These are phyloP conservation scores for Aspergillus cavernicola DNA, from an alignment of 495 filamentous ascomycete genomes.

Conservation along the genomic window DNA sequence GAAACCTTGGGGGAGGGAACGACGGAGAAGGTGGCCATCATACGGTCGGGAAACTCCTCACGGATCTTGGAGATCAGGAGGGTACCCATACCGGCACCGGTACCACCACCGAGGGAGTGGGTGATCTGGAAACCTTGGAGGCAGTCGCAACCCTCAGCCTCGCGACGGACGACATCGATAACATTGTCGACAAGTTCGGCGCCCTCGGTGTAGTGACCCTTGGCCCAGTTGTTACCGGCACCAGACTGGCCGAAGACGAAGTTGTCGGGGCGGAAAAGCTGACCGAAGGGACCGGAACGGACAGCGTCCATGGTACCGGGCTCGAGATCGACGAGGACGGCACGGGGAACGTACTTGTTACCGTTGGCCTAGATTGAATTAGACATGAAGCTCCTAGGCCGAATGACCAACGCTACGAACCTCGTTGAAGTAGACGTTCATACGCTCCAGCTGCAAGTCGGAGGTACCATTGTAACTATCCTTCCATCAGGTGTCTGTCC, in stretches of 20 bases:
- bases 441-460: constrained; percentile 98
- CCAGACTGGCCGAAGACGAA: constrained; percentile 99
- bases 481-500: constrained; percentile 28
- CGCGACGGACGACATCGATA: constrained; percentile 96
- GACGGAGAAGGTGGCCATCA: constrained; percentile 99
- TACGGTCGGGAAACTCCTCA: constrained; percentile 99
- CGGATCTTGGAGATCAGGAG: constrained; percentile 99
- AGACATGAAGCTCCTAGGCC: constrained; percentile 3
- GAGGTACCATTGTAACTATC: constrained; percentile 92
- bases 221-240: constrained; percentile 99
- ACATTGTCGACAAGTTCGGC: constrained; percentile 98
- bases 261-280: constrained; percentile 99
- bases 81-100: constrained; percentile 99
- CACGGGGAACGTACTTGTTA: constrained; percentile 99
- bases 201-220: constrained; percentile 99
- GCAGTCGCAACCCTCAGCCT: constrained; percentile 99
- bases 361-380: constrained; percentile 65
- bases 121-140: constrained; percentile 99
- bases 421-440: constrained; percentile 99
- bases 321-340: constrained; percentile 98
- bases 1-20: constrained; percentile 99
- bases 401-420: constrained; percentile 44
- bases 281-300: constrained; percentile 96
- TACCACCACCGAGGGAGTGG: constrained; percentile 99
- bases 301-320: constrained; percentile 98